These are phyloP conservation scores for Phytophthora boehmeriae DNA, from an alignment of 352 stramenopile genomes.

Conservation along the genomic window DNA sequence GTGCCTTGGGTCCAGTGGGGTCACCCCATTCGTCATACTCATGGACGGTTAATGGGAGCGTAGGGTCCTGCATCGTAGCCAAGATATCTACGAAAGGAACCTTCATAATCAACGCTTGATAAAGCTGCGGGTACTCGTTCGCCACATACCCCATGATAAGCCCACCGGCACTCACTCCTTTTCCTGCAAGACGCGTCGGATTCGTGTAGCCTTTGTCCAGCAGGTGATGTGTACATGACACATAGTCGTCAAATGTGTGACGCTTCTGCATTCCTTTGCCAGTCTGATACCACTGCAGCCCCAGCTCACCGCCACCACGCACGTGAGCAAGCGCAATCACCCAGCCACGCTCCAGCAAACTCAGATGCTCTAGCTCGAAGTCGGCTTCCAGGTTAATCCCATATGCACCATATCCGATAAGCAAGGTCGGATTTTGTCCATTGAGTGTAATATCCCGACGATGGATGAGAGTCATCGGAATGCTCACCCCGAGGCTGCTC, in stretches of 20 bases:
- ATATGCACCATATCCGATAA: conserved; percentile 91
- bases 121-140: conserved; percentile 78
- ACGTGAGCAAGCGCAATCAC: conserved; percentile 90
- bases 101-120: conserved; percentile 83
- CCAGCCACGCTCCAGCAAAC: conserved; percentile 87
- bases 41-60: conserved; percentile 87
- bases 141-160: conserved; percentile 89
- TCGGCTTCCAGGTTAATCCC: conserved; percentile 87
- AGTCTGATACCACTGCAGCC: conserved; percentile 87
- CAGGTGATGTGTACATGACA: conserved; percentile 68
- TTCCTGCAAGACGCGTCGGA: conserved; percentile 65
- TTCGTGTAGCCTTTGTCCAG: conserved; percentile 68
- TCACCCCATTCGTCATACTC: conserved; percentile 95
- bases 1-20: conserved; percentile 39
- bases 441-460: conserved; percentile 54
- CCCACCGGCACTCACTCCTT: conserved; percentile 85
- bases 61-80: conserved; percentile 86
- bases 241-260: conserved; percentile 89
- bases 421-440: conserved; percentile 78
- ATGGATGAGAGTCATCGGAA: conserved; percentile 84
- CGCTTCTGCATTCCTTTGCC: conserved; percentile 82
- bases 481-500: conserved; percentile 41
- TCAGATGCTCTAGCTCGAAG: conserved; percentile 86
- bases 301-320: conserved; percentile 88
- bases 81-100: conserved; percentile 92